Evolutionary conservation across 2,329 filamentous ascomycete species (phyloP).

Genomic region (Nemania bipapillata): DNA sequence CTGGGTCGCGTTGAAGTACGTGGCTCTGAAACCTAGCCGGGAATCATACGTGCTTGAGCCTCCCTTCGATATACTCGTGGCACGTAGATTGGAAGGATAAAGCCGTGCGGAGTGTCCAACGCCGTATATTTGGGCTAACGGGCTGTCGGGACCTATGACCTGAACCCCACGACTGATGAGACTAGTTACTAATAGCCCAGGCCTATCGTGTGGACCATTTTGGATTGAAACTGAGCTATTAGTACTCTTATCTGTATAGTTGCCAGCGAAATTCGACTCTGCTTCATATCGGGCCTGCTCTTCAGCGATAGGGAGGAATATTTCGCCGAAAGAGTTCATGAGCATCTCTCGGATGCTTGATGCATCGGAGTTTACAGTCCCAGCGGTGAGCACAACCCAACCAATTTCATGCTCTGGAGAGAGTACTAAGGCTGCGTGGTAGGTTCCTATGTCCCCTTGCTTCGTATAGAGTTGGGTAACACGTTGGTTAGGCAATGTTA

Average conservation of each 20-base stretch:
- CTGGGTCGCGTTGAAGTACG: conserved; percentile 31
- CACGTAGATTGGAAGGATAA: conserved; percentile 34
- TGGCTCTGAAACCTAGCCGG: conserved; percentile 35
- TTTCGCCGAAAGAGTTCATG: conserved; percentile 27
- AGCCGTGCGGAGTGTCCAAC: conserved; percentile 29
- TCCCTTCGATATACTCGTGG: conserved; percentile 2
- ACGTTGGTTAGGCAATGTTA: conserved; percentile 28
- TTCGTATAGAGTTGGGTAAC: conserved; percentile 39
- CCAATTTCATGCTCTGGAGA: conserved; percentile 39
- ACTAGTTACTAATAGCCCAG: conserved; percentile 22
- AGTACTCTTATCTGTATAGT: conserved; percentile 18
- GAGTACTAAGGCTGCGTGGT: conserved; percentile 36
- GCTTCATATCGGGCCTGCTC: conserved; percentile 31
- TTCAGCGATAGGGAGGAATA: conserved; percentile 37
- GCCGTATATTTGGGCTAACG: conserved; percentile 28
- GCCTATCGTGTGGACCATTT: background rate
- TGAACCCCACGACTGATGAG: conserved; percentile 29
- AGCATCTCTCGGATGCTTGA: conserved; percentile 26
- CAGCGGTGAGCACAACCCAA: conserved; percentile 36
- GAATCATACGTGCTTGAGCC: conserved; percentile 26
- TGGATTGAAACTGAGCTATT: conserved; percentile 34
- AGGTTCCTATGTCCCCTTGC: conserved; percentile 38
- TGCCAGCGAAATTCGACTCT: conserved; percentile 27
- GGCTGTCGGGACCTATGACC: conserved; percentile 33
- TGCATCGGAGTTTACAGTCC: background rate